A percentile compares a stretch with the other conserved stretches of the same genome.
These are phyloP conservation scores for Gossypium sturtianum DNA, from an alignment of 345 rosid genomes.

Conservation along the genomic window DNA sequence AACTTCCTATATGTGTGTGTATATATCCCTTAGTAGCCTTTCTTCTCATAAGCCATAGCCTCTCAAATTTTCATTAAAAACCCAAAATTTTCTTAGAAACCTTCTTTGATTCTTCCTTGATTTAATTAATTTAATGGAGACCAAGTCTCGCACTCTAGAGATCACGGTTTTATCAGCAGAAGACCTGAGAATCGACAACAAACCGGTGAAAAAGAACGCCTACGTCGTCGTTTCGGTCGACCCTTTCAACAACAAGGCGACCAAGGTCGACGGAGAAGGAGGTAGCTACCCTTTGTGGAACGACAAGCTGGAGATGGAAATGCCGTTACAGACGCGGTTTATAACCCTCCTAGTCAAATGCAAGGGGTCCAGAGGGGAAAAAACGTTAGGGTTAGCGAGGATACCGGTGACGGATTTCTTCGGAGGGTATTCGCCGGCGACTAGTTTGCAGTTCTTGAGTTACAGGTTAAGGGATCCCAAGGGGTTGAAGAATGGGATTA, in stretches of 20 bases:
- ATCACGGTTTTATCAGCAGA: conserved; percentile 53
- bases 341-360: conserved; percentile 38
- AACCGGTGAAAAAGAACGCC: conserved; percentile 36
- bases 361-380: conserved; percentile 20
- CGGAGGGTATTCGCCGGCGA: conserved; percentile 43
- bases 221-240: conserved; percentile 29
- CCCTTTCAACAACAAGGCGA: neutral
- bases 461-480: conserved; percentile 49
- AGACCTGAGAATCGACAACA: conserved; percentile 38
- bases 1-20: neutral
- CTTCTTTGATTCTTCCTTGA: too few species aligned
- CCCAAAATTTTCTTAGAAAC: too few species aligned
- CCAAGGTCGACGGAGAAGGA: conserved; percentile 26
- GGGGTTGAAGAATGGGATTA: conserved; percentile 46
- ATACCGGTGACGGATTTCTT: conserved; percentile 57
- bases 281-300: conserved; percentile 59
- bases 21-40: neutral
- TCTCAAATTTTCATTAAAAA: neutral
- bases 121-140: conserved; percentile 1
- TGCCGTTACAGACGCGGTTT: conserved; percentile 30
- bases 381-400: conserved; percentile 35
- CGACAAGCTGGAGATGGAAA: conserved; percentile 34
- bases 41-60: neutral
- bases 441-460: conserved; percentile 57
- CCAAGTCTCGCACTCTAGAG: conserved; percentile 30